These are phyloP conservation scores for Lodderomyces orthopsilosis DNA, from an alignment of 1,139 yeast genomes.

Conservation along the genomic window DNA sequence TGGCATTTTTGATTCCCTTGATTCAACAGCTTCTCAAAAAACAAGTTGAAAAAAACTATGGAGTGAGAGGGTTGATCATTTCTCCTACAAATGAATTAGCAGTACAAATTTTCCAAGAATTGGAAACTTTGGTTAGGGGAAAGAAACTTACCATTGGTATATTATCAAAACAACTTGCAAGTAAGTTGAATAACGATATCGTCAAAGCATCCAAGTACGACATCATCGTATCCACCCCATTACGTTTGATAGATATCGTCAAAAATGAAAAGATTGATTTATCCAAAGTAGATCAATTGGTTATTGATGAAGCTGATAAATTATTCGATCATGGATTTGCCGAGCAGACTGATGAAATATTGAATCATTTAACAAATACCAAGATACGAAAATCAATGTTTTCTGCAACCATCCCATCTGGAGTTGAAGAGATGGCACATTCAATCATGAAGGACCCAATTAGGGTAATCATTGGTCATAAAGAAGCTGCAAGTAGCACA, in stretches of 20 bases:
- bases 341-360: slow-evolving; percentile 84
- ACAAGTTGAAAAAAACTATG: slow-evolving; percentile 31
- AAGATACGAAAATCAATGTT: slow-evolving; percentile 70
- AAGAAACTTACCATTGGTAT: slow-evolving; percentile 62
- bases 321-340: slow-evolving; percentile 87
- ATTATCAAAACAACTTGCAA: slow-evolving; percentile 73
- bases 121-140: slow-evolving; percentile 54
- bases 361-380: slow-evolving; percentile 61
- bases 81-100: slow-evolving; percentile 90
- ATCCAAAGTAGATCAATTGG: slow-evolving; percentile 63
- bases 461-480: slow-evolving; percentile 86
- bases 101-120: slow-evolving; percentile 73
- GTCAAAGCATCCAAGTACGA: slow-evolving; percentile 67
- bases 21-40: slow-evolving; percentile 44
- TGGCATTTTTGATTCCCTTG: slow-evolving; percentile 83
- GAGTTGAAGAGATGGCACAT: slow-evolving; percentile 85
- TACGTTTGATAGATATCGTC: slow-evolving; percentile 77
- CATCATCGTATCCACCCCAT: slow-evolving; percentile 82
- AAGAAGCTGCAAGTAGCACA: slow-evolving; percentile 84
- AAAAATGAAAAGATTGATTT: slow-evolving; percentile 59
- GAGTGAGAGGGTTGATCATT: slow-evolving; percentile 72
- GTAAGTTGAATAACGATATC: slow-evolving; percentile 60
- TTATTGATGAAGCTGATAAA: slow-evolving; percentile 96
- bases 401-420: slow-evolving; percentile 94
- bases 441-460: slow-evolving; percentile 83